phyloP scores from a whole-genome alignment of 2,329 filamentous ascomycete genomes.

The Ampelomyces quisqualis region DNA sequence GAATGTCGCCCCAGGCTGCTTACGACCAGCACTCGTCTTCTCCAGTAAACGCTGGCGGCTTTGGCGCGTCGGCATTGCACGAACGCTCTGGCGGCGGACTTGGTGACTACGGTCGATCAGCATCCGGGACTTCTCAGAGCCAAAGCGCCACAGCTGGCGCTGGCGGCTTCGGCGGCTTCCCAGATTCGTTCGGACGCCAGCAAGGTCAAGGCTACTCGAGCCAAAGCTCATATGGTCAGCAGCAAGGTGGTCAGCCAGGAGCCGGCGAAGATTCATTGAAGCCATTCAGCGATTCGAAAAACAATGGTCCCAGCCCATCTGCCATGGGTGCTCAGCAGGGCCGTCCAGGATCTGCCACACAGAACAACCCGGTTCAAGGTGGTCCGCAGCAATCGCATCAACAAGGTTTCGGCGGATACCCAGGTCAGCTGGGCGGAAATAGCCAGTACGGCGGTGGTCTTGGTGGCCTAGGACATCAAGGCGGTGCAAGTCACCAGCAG shows the following conservation, averaged over 20 bases:
- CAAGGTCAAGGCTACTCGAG: constrained; percentile 59
- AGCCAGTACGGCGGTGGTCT: constrained; percentile 56
- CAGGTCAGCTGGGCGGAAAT: constrained; percentile 50
- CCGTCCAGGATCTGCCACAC: constrained; percentile 63
- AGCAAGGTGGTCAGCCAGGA: constrained; percentile 53
- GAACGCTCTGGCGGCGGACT: constrained; percentile 55
- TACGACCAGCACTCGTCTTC: constrained; percentile 65
- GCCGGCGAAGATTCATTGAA: constrained; percentile 57
- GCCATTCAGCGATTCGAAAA: constrained; percentile 59
- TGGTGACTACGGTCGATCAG: constrained; percentile 61
- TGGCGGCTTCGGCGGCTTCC: constrained; percentile 54
- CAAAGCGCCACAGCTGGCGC: constrained; percentile 53
- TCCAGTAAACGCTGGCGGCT: constrained; percentile 60
- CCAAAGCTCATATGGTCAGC: constrained; percentile 51
- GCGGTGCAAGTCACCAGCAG: constrained; percentile 48
- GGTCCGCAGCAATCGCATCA: constrained; percentile 58
- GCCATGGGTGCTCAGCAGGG: constrained; percentile 59
- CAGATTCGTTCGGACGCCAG: constrained; percentile 61
- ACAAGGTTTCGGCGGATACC: constrained; percentile 59
- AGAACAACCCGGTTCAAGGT: constrained; percentile 56
- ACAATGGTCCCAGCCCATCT: constrained; percentile 60
- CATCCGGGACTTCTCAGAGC: constrained; percentile 59
- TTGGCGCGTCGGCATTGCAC: constrained; percentile 50
- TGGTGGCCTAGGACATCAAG: constrained; percentile 54
- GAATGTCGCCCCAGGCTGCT: constrained; percentile 55